A percentile compares a stretch with the other conserved stretches of the same genome.
phyloP scores from a whole-genome alignment of 2,329 filamentous ascomycete species.

The Didymella sp. region DNA sequence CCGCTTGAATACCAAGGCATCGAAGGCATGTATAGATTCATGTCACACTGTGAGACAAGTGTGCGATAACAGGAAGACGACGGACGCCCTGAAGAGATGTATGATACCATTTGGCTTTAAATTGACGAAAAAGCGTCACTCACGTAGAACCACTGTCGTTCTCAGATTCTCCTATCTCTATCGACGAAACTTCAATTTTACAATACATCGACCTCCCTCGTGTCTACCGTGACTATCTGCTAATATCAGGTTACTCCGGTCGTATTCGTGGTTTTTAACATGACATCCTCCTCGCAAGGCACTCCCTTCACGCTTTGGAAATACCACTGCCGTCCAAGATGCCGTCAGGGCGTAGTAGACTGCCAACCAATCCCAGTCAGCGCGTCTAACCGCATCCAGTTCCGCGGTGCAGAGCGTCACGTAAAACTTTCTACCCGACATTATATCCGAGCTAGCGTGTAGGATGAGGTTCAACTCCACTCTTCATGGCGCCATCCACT shows the following conservation, averaged over 20 bases:
- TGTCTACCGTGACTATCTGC: not conserved
- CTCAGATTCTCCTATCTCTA: slow-evolving; percentile 33
- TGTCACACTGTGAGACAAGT: slow-evolving; percentile 66
- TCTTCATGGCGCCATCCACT: slow-evolving; percentile 6
- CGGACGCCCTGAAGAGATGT: slow-evolving; percentile 17
- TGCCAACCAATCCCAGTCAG: not conserved
- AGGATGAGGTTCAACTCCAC: not conserved
- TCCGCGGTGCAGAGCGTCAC: slow-evolving; percentile 11
- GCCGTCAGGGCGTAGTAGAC: not conserved
- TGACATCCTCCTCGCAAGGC: not conserved
- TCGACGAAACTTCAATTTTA: not conserved
- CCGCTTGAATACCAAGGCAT: slow-evolving; percentile 67
- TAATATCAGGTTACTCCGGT: not conserved
- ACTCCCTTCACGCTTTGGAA: not conserved
- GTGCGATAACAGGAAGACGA: slow-evolving; percentile 4
- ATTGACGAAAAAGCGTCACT: slow-evolving; percentile 31
- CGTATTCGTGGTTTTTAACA: not conserved
- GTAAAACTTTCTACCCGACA: slow-evolving; percentile 15
- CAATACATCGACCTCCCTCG: not conserved
- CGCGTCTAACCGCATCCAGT: not conserved
- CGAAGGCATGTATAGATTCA: slow-evolving; percentile 70
- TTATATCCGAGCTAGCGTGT: slow-evolving; percentile 27
- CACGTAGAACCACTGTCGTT: slow-evolving; percentile 11
- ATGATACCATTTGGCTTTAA: slow-evolving; percentile 40
- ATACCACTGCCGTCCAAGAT: not conserved